Evolutionary conservation across 2,329 filamentous ascomycete species (phyloP).

Genomic region (Byssoonygena ceratinophila): DNA sequence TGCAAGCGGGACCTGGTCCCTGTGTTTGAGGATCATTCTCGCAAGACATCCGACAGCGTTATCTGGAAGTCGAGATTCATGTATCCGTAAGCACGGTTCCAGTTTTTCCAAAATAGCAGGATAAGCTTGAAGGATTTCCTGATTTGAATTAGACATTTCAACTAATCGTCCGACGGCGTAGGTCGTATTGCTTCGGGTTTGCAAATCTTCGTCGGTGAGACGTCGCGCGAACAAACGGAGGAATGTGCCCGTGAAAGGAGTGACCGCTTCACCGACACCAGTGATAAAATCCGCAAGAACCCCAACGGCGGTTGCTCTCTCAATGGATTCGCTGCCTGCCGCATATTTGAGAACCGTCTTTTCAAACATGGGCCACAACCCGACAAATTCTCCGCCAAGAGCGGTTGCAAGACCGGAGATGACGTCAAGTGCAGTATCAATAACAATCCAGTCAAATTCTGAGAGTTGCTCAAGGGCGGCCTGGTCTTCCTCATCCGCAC

Average conservation of each 20-base stretch:
- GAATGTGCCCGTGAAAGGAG: constrained; percentile 65
- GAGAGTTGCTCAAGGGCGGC: constrained; percentile 69
- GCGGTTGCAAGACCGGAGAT: constrained; percentile 73
- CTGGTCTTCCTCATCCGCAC: constrained; percentile 65
- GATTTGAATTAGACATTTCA: constrained; percentile 63
- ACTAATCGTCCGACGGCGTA: constrained; percentile 82
- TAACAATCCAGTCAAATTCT: constrained; percentile 94
- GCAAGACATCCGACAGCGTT: constrained; percentile 86
- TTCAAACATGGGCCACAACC: constrained; percentile 94
- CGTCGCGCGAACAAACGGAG: constrained; percentile 76
- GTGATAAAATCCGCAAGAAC: constrained; percentile 84
- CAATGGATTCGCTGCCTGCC: constrained; percentile 71
- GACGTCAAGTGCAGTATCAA: constrained; percentile 88
- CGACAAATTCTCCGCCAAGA: constrained; percentile 67
- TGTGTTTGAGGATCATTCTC: constrained; percentile 83
- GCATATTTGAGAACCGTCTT: constrained; percentile 82
- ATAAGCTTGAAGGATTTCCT: constrained; percentile 64
- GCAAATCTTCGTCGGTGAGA: constrained; percentile 75
- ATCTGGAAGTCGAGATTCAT: constrained; percentile 73
- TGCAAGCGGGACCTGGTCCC: constrained; percentile 66
- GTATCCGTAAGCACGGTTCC: constrained; percentile 68
- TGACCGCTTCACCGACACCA: constrained; percentile 71
- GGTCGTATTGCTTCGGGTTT: constrained; percentile 90
- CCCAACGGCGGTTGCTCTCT: constrained; percentile 82
- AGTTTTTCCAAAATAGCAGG: constrained; percentile 71